phyloP scores from a whole-genome alignment of 331 rosid species.

The Acacia concinna region DNA sequence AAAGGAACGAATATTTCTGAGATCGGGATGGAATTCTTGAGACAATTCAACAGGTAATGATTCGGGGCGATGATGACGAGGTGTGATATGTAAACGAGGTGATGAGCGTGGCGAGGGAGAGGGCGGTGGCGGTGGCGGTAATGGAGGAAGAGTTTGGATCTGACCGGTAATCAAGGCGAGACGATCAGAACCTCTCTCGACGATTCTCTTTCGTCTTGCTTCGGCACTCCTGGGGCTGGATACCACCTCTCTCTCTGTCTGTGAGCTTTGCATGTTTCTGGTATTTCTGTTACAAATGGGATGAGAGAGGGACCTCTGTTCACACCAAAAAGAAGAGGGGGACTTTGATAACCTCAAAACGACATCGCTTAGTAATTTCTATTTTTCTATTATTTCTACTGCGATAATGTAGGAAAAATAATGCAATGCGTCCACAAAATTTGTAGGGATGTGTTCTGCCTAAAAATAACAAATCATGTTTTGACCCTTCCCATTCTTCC shows the following conservation, averaged over 20 bases:
- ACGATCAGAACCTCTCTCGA: slow-evolving; percentile 65
- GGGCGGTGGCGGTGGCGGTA: slow-evolving; percentile 1
- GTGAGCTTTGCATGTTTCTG: not conserved
- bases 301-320: not conserved
- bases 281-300: slow-evolving; percentile 26
- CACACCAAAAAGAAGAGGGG: not conserved
- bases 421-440: not conserved
- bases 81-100: not conserved
- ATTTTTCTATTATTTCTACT: not conserved
- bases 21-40: not conserved
- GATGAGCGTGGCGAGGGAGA: slow-evolving; percentile 29
- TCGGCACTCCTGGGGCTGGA: slow-evolving; percentile 35
- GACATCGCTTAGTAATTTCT: slow-evolving; percentile 26
- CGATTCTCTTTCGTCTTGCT: slow-evolving; percentile 58
- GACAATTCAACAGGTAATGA: slow-evolving; percentile 27
- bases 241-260: not conserved
- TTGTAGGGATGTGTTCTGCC: not conserved
- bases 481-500: not conserved
- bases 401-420: not conserved
- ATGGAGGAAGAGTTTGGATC: slow-evolving; percentile 39
- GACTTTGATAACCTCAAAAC: not conserved
- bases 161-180: slow-evolving; percentile 68
- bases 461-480: not conserved
- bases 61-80: slow-evolving; percentile 37
- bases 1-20: not conserved